Conservation (phyloP, 169 alveolate species). For the Eimeria maxima region DNA sequence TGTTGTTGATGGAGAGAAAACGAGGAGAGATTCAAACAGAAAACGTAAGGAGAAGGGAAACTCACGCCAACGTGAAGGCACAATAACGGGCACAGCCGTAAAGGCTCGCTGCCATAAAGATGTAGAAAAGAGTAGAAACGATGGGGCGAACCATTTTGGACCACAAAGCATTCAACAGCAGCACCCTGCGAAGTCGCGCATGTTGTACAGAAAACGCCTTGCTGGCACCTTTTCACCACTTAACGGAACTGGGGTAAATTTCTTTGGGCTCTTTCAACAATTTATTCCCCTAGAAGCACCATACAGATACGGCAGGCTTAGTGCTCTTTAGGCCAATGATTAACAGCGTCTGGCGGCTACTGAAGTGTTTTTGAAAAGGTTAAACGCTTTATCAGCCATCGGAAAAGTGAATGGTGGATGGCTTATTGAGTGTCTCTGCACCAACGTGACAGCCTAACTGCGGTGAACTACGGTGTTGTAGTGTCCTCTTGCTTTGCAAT, state of each 20-base stretch:
- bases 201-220: not conserved
- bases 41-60: not conserved
- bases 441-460: too few relatives aligned
- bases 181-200: not conserved
- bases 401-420: too few relatives aligned
- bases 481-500: not conserved
- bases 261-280: too few relatives aligned
- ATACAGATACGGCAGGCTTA: too few relatives aligned
- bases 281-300: too few relatives aligned
- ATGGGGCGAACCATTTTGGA: not conserved
- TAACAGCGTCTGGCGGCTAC: too few relatives aligned
- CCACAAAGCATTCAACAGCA: slow-evolving; percentile 43
- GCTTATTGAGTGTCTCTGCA: too few relatives aligned
- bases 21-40: not conserved
- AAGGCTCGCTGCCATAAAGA: not conserved
- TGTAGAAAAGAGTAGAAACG: not conserved
- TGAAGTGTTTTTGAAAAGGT: too few relatives aligned
- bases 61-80: slow-evolving; percentile 57
- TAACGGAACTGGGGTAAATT: not conserved
- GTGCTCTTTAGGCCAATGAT: too few relatives aligned
- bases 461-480: not conserved
- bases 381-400: too few relatives aligned
- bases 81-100: slow-evolving; percentile 42
- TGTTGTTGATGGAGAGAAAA: not conserved
- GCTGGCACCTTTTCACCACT: not conserved